Base-by-base conservation (phyloP, 192 early-diverging fungal genomes). In the Linnemannia zychae region DNA sequence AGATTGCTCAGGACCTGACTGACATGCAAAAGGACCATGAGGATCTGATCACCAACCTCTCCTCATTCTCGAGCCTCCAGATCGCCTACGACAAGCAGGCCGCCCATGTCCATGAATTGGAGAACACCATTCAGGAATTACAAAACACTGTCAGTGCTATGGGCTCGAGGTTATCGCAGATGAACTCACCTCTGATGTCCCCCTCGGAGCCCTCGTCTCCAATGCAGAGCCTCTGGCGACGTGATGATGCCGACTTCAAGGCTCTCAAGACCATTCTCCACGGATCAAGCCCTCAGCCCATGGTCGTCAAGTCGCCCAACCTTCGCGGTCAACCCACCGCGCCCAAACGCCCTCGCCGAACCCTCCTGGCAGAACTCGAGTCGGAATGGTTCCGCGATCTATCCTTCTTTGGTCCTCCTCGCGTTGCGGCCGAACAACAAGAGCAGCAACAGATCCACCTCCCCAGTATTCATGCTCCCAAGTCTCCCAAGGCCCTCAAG, bases 341-440 rank as follows among this genome's bases (percentile, higher is more conserved):
- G 31, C 57, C 57, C 57, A 63, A 63, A 31, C 77, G 70, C 0
- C 83, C 83, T 44, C 57, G 67, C 40, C 75, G 60, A 3, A 87
- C 89, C 24, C 85, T 92, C 33, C 70, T 92, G 44, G 85, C 76
- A 48, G 92, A 92, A 69, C 74, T 92, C 6, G 92, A 92, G 75
- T 84, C 57, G 40, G 88, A 90, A 67, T 91, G 89, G 89, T 86
- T 86, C 38, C 82, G 88, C 40, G 66, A 84, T 34, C 31, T 88
- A 34, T 80, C 83, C 7, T 81, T 82, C 53, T 84, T 85, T 79
- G 72, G 77, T 34, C 76, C 77, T 11, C 76, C 77, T 24, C 82
- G 81, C 57, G 44, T 74, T 38, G 50, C 36, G 11, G 67, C 78
- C n/a, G 63, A 71, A 18, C 72, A 73, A 33, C 40, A 31, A 7